Conservation (phyloP, 73 alveolate genomes). For the Blepharisma japonicum region DNA sequence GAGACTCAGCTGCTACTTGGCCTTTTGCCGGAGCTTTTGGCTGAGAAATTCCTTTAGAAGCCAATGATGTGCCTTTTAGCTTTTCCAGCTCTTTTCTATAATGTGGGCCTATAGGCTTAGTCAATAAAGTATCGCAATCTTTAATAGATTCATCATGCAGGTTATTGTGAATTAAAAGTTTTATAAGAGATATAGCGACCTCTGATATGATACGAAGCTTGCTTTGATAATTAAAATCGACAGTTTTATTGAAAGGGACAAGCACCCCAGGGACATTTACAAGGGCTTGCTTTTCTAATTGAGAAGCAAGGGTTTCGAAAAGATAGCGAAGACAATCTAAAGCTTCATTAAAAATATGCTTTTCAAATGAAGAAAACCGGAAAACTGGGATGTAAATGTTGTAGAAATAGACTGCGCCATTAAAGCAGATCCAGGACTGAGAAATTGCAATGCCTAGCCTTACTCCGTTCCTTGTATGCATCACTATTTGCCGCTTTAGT, state of each 20-base stretch:
- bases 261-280: constrained; percentile 49
- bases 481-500: constrained; percentile 79
- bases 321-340: constrained; percentile 80
- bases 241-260: constrained; percentile 9
- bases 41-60: constrained; percentile 84
- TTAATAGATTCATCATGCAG: background rate
- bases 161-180: background rate
- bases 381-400: constrained; percentile 87
- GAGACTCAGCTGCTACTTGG: background rate
- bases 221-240: constrained; percentile 14
- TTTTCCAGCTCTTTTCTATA: constrained; percentile 34
- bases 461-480: constrained; percentile 83
- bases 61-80: constrained; percentile 55
- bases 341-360: constrained; percentile 76
- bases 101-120: constrained; percentile 25
- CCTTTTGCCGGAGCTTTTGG: constrained; percentile 75
- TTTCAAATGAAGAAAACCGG: constrained; percentile 76
- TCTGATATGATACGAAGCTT: constrained; percentile 16
- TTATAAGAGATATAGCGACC: constrained; percentile 12
- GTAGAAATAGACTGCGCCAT: constrained; percentile 94
- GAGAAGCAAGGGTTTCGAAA: constrained; percentile 91
- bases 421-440: constrained; percentile 93
- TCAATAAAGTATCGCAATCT: background rate
- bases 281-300: constrained; percentile 71
- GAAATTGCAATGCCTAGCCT: constrained; percentile 83